Percentiles rank a stretch among this genome's conserved stretches.
phyloP scores from a whole-genome alignment of 352 stramenopile genomes.

The Pythium sukuiense region DNA sequence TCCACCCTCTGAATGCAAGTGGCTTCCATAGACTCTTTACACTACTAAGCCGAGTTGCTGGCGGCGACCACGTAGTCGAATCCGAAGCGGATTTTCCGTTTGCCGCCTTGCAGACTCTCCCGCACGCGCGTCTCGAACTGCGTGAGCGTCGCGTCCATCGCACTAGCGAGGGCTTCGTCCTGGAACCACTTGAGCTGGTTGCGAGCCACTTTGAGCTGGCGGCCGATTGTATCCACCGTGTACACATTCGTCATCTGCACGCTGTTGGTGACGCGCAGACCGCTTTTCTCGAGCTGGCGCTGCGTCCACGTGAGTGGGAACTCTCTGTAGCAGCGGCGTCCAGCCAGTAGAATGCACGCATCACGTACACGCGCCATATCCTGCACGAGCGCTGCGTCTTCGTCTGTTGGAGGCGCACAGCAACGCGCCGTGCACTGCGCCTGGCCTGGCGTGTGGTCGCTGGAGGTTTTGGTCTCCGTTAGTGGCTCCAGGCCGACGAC shows the following conservation, averaged over 20 bases:
- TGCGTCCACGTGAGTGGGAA: conserved; percentile 78
- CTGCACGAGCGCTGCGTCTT: conserved; percentile 35
- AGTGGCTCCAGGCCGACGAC: conserved; percentile 75
- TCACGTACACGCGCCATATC: conserved; percentile 58
- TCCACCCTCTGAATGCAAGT: too few relatives aligned
- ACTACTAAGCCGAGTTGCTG: background rate
- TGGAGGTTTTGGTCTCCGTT: conserved; percentile 30
- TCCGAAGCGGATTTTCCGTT: conserved; percentile 43
- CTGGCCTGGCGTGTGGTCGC: background rate
- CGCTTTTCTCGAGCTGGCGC: conserved; percentile 43
- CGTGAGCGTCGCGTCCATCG: conserved; percentile 40
- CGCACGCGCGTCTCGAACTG: conserved; percentile 35
- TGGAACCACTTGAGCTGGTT: conserved; percentile 71
- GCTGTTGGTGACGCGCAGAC: conserved; percentile 40
- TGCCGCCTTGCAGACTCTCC: conserved; percentile 8
- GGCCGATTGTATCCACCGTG: conserved; percentile 60
- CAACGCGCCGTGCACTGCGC: conserved; percentile 19
- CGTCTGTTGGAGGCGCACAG: conserved; percentile 22
- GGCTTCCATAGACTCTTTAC: too few relatives aligned
- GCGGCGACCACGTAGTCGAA: conserved; percentile 87
- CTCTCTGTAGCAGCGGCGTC: conserved; percentile 74
- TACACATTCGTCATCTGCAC: conserved; percentile 81
- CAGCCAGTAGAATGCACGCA: conserved; percentile 75
- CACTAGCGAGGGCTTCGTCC: conserved; percentile 29
- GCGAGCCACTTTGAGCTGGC: conserved; percentile 81